Percentiles rank a stretch among this genome's conserved stretches.
phyloP scores from a whole-genome alignment of 176 grass and related monocot species.

The Musa schizocarpa region DNA sequence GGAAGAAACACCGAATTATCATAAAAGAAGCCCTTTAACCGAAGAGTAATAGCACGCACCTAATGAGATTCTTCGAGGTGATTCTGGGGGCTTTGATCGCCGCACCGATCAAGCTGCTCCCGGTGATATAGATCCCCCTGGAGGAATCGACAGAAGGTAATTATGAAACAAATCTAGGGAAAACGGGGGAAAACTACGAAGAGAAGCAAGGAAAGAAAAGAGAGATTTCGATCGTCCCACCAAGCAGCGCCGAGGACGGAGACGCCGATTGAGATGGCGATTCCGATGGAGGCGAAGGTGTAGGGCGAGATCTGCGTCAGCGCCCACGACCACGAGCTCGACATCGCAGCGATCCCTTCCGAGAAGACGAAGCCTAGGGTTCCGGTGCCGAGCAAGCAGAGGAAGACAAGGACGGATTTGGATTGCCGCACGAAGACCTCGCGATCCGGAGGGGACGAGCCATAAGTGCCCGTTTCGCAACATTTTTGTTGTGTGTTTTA shows the following conservation, averaged over 20 bases:
- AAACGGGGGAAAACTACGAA: neutral
- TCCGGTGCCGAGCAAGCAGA: too few relatives aligned
- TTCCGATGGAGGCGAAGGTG: constrained; percentile 89
- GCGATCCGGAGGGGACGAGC: too few relatives aligned
- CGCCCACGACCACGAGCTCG: constrained; percentile 62
- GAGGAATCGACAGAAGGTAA: constrained; percentile 3
- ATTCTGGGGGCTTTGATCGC: constrained; percentile 96
- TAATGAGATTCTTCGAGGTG: constrained; percentile 97
- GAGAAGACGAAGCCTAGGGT: too few relatives aligned
- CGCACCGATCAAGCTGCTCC: constrained; percentile 92
- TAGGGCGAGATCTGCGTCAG: constrained; percentile 93
- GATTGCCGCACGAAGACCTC: too few relatives aligned
- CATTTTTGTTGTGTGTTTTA: too few relatives aligned
- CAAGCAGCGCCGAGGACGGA: constrained; percentile 95
- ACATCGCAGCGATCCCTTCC: neutral
- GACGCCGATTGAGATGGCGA: constrained; percentile 96
- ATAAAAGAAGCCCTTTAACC: neutral
- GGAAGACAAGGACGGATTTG: too few relatives aligned
- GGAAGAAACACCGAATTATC: neutral
- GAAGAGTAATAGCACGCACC: constrained; percentile 21
- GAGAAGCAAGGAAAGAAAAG: neutral
- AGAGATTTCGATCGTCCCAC: constrained; percentile 16
- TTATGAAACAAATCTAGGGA: constrained; percentile 5
- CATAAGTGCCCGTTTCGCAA: too few relatives aligned
- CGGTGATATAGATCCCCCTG: constrained; percentile 98